These are phyloP conservation scores for Kalmusia sp. DNA, from an alignment of 2,329 filamentous ascomycete genomes.

Conservation along the genomic window DNA sequence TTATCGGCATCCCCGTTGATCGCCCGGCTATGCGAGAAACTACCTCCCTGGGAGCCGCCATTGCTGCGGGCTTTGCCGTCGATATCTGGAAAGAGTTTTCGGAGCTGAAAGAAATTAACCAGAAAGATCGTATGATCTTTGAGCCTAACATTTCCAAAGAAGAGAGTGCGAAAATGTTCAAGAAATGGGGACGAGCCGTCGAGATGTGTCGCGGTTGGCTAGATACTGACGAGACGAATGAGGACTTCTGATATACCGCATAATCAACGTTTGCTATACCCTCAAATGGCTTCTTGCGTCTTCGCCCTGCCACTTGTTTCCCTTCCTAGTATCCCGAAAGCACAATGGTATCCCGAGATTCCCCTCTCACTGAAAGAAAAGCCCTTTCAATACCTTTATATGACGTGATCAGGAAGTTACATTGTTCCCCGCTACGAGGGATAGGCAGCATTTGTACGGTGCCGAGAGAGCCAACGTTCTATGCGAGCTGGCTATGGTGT, in stretches of 20 bases:
- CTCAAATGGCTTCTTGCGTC: constrained; percentile 26
- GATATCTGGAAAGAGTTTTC: constrained; percentile 78
- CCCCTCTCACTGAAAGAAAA: too few relatives aligned
- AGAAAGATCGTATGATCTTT: constrained; percentile 73
- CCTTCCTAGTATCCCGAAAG: not conserved
- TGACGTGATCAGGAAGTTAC: constrained; percentile 12
- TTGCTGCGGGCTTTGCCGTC: constrained; percentile 85
- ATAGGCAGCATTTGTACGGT: too few relatives aligned
- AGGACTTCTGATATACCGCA: constrained; percentile 34
- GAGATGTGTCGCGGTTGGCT: constrained; percentile 80
- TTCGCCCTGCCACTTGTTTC: constrained; percentile 7
- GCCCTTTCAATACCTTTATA: constrained; percentile 1
- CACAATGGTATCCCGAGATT: not conserved
- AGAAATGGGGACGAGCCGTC: constrained; percentile 77
- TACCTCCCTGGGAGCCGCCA: constrained; percentile 85
- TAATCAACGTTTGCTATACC: constrained; percentile 34
- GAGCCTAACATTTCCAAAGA: constrained; percentile 67
- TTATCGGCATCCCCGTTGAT: constrained; percentile 83
- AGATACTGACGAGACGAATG: constrained; percentile 49
- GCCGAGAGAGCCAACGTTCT: too few relatives aligned
- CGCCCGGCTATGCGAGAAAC: constrained; percentile 90
- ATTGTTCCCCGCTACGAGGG: not conserved
- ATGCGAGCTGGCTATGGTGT: too few relatives aligned
- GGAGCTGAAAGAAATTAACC: constrained; percentile 77
- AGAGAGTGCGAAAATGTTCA: constrained; percentile 69